Conservation (phyloP, 139 green algal species). For the Mychonastes homosphaera region DNA sequence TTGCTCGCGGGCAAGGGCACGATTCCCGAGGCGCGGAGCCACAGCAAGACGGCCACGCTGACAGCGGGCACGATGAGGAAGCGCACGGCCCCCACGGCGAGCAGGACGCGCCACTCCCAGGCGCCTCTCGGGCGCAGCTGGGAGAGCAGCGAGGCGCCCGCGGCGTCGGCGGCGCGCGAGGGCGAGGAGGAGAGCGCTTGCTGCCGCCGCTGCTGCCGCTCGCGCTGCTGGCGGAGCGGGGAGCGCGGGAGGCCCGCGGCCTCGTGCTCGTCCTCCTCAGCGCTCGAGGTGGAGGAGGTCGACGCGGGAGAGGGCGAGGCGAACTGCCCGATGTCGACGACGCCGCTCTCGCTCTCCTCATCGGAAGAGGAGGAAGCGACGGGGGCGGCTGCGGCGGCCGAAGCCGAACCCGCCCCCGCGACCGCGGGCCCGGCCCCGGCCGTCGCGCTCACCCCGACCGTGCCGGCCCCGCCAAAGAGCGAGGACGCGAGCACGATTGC, state of each 20-base stretch:
- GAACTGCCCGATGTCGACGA: no score
- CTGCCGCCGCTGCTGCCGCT: constrained; percentile 6
- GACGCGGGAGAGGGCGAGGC: no score
- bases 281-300: no score
- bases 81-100: constrained; percentile 23
- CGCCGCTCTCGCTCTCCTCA: no score
- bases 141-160: constrained; percentile 5
- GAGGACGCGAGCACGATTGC: constrained; percentile 23
- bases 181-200: constrained; percentile 1
- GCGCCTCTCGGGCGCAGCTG: constrained; percentile 9
- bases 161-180: constrained; percentile 11
- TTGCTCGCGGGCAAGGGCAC: constrained; percentile 19
- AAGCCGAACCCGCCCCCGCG: no score
- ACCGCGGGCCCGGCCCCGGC: no score
- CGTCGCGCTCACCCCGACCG: no score
- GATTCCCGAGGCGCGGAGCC: constrained; percentile 6
- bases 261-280: no score
- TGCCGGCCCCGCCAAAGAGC: constrained; percentile 10
- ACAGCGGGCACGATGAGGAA: constrained; percentile 27
- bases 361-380: no score
- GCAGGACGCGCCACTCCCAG: constrained; percentile 27
- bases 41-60: background rate
- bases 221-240: constrained; percentile 1
- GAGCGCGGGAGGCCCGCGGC: no score
- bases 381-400: no score